Conservation (phyloP, 2,329 filamentous ascomycete genomes). For the Atkinsonella hypoxylon region DNA sequence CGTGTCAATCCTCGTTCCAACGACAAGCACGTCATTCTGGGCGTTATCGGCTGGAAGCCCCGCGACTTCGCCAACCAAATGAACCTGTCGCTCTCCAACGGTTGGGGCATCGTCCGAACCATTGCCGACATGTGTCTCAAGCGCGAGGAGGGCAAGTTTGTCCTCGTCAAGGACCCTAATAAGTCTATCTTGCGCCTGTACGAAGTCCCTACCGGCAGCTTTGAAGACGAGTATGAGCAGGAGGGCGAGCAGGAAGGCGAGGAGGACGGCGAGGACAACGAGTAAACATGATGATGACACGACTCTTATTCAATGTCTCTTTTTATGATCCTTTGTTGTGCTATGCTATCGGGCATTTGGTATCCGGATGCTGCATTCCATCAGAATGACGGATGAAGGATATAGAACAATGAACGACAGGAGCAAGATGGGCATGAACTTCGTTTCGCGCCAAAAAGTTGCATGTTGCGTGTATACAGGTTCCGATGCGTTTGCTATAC, state of each 20-base stretch:
- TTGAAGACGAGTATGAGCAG: slow-evolving; percentile 82
- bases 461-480: not conserved
- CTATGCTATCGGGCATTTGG: no score
- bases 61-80: slow-evolving; percentile 95
- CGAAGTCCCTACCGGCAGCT: slow-evolving; percentile 74
- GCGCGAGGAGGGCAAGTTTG: slow-evolving; percentile 69
- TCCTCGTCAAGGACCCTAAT: slow-evolving; percentile 85
- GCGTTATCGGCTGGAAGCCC: slow-evolving; percentile 95
- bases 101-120: slow-evolving; percentile 97
- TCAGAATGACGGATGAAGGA: no score
- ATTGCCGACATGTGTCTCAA: slow-evolving; percentile 89
- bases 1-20: slow-evolving; percentile 85
- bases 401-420: not conserved
- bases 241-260: slow-evolving; percentile 40
- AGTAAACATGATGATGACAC: slow-evolving; percentile 12
- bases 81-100: slow-evolving; percentile 93
- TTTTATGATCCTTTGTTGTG: not conserved
- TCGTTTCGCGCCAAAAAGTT: no score
- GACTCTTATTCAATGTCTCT: not conserved
- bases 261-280: slow-evolving; percentile 24
- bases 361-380: no score
- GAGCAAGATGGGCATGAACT: not conserved
- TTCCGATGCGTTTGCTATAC: not conserved
- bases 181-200: slow-evolving; percentile 91
- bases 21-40: slow-evolving; percentile 88